A percentile compares a stretch with the other conserved stretches of the same genome.
phyloP scores from a whole-genome alignment of 2,329 filamentous ascomycete species.

The Penicillium rolfsii region DNA sequence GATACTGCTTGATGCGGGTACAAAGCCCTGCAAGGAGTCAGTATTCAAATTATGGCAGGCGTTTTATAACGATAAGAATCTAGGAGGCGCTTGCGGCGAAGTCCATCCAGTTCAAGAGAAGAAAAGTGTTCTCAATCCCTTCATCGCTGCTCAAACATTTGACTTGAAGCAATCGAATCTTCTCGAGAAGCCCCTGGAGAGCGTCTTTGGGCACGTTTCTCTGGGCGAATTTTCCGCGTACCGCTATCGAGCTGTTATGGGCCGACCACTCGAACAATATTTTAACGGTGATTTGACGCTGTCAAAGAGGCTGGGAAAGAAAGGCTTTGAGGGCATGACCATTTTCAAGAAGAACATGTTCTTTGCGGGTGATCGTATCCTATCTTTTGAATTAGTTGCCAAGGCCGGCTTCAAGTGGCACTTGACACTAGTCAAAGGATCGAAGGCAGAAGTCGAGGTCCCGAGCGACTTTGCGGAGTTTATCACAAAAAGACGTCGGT shows the following conservation, averaged over 20 bases:
- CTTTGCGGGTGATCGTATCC: constrained; percentile 98
- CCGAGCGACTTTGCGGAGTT: constrained; percentile 94
- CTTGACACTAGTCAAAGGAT: constrained; percentile 94
- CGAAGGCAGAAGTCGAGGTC: constrained; percentile 98
- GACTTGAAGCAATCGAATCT: constrained; percentile 99
- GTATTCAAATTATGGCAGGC: constrained; percentile 92
- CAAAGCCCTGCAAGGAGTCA: constrained; percentile 88
- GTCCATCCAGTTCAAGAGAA: constrained; percentile 95
- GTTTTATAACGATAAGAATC: constrained; percentile 98
- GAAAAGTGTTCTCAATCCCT: constrained; percentile 86
- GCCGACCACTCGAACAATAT: constrained; percentile 92
- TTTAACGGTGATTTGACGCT: constrained; percentile 98
- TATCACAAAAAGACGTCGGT: constrained; percentile 93
- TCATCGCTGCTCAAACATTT: constrained; percentile 94
- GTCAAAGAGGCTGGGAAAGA: constrained; percentile 90
- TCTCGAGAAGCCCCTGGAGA: constrained; percentile 93
- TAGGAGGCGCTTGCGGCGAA: constrained; percentile 95
- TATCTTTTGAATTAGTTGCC: constrained; percentile 96
- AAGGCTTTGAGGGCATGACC: constrained; percentile 99
- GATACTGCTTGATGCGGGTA: constrained; percentile 93
- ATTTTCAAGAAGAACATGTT: constrained; percentile 99
- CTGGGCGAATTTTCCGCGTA: constrained; percentile 98
- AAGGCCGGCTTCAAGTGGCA: constrained; percentile 99
- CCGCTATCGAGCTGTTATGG: constrained; percentile 95
- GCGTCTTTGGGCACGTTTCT: constrained; percentile 93